phyloP scores from a whole-genome alignment of 495 filamentous ascomycete species.

The Xylaria intraflava region DNA sequence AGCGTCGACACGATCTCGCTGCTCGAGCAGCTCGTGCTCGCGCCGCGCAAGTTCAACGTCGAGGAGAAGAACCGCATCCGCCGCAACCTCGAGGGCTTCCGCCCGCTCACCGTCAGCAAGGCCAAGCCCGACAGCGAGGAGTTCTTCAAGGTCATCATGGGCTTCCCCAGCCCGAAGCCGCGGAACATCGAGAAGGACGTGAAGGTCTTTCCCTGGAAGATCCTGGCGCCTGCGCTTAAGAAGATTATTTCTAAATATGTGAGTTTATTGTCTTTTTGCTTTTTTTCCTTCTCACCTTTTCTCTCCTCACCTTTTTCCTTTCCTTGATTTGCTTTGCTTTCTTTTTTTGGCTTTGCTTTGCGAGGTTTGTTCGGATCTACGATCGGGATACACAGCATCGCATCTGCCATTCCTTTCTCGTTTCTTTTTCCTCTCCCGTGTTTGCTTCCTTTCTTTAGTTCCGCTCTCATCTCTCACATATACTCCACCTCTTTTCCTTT shows the following conservation, averaged over 20 bases:
- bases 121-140: conserved; percentile 84
- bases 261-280: conserved; percentile 7
- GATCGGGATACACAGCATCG: no score
- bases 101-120: conserved; percentile 86
- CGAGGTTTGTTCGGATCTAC: no score
- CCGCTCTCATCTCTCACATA: no score
- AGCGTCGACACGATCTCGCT: conserved; percentile 95
- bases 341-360: background rate
- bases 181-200: conserved; percentile 98
- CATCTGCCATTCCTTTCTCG: no score
- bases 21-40: conserved; percentile 76
- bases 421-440: no score
- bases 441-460: no score
- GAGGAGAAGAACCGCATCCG: conserved; percentile 98
- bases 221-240: conserved; percentile 71
- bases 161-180: conserved; percentile 89
- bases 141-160: conserved; percentile 99
- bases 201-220: conserved; percentile 95
- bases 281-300: background rate
- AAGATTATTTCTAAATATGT: conserved; percentile 97
- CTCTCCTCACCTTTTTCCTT: background rate
- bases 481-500: background rate
- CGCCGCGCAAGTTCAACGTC: conserved; percentile 68
- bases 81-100: conserved; percentile 87
- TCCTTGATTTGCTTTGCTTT: background rate